phyloP scores from a whole-genome alignment of 345 rosid genomes.

The Arabidopsis thaliana region DNA sequence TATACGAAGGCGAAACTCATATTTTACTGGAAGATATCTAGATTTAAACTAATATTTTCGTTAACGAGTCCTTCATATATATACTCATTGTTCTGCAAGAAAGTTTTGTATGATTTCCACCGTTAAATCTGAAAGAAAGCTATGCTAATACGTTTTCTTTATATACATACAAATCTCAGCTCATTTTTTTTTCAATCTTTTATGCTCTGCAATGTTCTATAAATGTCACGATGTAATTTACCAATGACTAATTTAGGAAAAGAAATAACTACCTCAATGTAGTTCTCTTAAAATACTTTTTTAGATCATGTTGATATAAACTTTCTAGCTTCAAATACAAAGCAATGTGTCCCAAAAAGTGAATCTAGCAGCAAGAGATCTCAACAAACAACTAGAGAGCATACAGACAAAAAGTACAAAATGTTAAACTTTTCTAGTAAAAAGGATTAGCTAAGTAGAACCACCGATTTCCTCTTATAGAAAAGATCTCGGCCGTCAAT shows the following conservation, averaged over 20 bases:
- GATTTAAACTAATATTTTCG: neutral
- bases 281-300: too few relatives aligned
- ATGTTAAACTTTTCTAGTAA: neutral
- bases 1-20: neutral
- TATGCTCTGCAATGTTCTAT: too few relatives aligned
- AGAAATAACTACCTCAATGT: too few relatives aligned
- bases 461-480: constrained; percentile 39
- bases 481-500: constrained; percentile 43
- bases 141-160: neutral
- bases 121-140: neutral
- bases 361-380: constrained; percentile 35
- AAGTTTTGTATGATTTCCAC: neutral
- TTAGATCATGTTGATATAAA: neutral
- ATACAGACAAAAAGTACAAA: constrained; percentile 35
- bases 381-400: constrained; percentile 31
- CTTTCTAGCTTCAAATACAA: constrained; percentile 18
- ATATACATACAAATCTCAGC: neutral
- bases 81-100: neutral
- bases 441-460: constrained; percentile 41
- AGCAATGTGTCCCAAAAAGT: constrained; percentile 27
- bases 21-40: neutral
- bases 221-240: too few relatives aligned
- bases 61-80: neutral
- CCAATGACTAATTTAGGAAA: too few relatives aligned
- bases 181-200: neutral